Evolutionary conservation across 176 grass and related monocot species (phyloP).

Genomic region (Microstegium vimineum): DNA sequence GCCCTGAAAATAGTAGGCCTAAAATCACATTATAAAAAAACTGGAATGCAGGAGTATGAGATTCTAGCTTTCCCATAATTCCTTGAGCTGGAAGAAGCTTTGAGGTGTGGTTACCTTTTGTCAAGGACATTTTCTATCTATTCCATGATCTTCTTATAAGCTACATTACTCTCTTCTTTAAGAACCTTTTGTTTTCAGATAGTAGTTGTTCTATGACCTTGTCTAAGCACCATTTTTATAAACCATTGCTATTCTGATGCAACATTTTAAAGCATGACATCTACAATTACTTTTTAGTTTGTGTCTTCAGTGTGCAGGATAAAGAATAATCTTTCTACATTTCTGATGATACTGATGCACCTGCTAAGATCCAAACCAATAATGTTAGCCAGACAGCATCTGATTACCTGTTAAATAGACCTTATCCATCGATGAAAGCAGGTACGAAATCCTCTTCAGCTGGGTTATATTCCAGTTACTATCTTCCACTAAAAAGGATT

Average conservation of each 20-base stretch:
- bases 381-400: conserved; percentile 25
- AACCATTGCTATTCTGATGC: not conserved
- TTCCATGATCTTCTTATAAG: not conserved
- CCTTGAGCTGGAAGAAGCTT: not conserved
- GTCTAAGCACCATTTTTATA: not conserved
- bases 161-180: not conserved
- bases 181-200: not conserved
- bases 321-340: conserved; percentile 35
- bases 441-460: conserved; percentile 11
- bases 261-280: not conserved
- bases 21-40: not conserved
- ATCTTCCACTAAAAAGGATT: not conserved
- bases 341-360: conserved; percentile 13
- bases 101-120: not conserved
- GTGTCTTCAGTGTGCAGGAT: conserved; percentile 35
- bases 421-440: conserved; percentile 10
- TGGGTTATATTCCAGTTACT: not conserved
- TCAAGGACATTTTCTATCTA: not conserved
- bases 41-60: not conserved
- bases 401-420: conserved; percentile 19
- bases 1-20: not conserved
- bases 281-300: not conserved
- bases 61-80: not conserved
- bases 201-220: not conserved
- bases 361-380: not conserved